A percentile compares a stretch with the other conserved stretches of the same genome.
Evolutionary conservation across 148 eudicot genomes (phyloP).

Genomic region (Talinum fruticosum): DNA sequence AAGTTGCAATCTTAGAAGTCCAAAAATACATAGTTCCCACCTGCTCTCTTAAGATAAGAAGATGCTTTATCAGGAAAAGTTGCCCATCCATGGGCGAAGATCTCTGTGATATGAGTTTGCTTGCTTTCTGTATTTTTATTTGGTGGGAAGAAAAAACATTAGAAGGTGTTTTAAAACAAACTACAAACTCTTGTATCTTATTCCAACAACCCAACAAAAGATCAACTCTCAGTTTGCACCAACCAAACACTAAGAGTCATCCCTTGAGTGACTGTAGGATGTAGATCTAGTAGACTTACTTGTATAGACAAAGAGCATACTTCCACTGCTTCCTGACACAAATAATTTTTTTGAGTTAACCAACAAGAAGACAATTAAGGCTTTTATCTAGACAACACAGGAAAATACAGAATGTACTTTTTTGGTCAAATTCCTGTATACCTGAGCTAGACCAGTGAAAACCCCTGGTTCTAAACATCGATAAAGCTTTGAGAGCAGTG

Average conservation of each 20-base stretch:
- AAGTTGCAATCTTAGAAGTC: conserved; percentile 7
- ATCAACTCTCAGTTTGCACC: not conserved
- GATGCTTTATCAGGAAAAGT: conserved; percentile 88
- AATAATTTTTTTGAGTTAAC: conserved; percentile 21
- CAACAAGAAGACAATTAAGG: conserved; percentile 7
- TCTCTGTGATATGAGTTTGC: conserved; percentile 74
- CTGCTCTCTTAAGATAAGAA: conserved; percentile 94
- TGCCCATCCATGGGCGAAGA: conserved; percentile 91
- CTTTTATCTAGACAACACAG: not conserved
- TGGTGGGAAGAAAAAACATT: conserved; percentile 2
- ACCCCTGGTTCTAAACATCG: conserved; percentile 79
- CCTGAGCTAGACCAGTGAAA: conserved; percentile 99
- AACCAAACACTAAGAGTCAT: conserved; percentile 8
- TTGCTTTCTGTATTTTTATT: conserved; percentile 67
- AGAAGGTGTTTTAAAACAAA: not conserved
- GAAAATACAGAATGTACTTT: not conserved
- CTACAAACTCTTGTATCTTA: not conserved
- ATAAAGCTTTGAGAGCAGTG: conserved; percentile 82
- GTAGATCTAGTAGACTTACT: conserved; percentile 45
- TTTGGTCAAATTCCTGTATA: conserved; percentile 22
- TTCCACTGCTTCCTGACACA: conserved; percentile 92
- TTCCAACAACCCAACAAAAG: conserved; percentile 1
- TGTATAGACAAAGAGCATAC: conserved; percentile 85
- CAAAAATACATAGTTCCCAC: conserved; percentile 30
- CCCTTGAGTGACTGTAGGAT: not conserved